A percentile compares a stretch with the other conserved stretches of the same genome.
These are phyloP conservation scores for Heliamphora exappendiculata DNA, from an alignment of 148 eudicot species.

Conservation along the genomic window DNA sequence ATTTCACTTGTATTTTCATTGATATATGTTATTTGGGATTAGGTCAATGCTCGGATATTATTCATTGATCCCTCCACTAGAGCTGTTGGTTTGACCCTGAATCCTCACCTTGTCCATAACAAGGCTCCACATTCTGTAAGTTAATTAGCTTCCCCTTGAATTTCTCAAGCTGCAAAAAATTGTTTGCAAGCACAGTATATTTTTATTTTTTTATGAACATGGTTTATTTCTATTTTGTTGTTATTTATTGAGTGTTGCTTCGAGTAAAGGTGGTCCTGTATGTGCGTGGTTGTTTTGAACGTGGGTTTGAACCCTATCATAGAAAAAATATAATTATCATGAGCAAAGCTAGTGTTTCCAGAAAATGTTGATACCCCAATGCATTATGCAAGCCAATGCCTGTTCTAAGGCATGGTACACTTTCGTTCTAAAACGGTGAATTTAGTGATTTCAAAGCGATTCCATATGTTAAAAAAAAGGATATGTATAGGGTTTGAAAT, in stretches of 20 bases:
- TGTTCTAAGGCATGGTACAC: no score
- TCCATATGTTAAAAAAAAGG: no score
- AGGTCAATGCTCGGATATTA: conserved; percentile 91
- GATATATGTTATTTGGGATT: conserved; percentile 5
- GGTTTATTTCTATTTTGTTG: not conserved
- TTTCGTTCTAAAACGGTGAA: no score
- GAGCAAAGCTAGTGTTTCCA: not conserved
- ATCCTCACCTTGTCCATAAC: conserved; percentile 75
- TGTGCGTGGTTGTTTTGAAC: conserved; percentile 2
- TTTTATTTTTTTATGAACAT: not conserved
- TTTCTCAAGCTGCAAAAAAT: not conserved
- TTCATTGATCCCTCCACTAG: conserved; percentile 90
- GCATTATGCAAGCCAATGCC: no score
- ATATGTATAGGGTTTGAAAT: no score
- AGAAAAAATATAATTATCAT: not conserved
- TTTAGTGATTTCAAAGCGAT: no score
- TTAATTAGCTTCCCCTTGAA: conserved; percentile 9
- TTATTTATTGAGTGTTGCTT: not conserved
- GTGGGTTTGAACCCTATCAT: not conserved
- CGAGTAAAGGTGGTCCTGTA: not conserved
- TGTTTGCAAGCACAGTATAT: not conserved
- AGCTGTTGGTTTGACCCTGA: conserved; percentile 89
- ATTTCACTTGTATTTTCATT: conserved; percentile 2
- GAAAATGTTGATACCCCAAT: no score
- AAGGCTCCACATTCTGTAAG: conserved; percentile 83